These are phyloP conservation scores for Penicillium soppii DNA, from an alignment of 495 filamentous ascomycete species.

Conservation along the genomic window DNA sequence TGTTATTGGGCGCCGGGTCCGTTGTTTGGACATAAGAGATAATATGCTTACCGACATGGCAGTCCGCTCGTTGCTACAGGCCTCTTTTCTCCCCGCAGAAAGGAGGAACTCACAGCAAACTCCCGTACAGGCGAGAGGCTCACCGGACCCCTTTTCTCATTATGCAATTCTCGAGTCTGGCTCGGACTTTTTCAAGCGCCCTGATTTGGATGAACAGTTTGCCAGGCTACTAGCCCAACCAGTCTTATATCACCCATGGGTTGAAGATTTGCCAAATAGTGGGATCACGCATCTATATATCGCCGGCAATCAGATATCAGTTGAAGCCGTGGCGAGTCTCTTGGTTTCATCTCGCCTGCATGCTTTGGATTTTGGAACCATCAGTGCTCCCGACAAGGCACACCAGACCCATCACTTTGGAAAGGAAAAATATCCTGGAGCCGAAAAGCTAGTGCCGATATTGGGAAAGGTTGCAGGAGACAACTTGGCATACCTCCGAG, in stretches of 20 bases:
- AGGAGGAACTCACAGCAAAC: background rate
- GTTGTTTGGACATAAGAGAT: slow-evolving; percentile 59
- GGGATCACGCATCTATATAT: slow-evolving; percentile 63
- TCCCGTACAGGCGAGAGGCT: slow-evolving; percentile 8
- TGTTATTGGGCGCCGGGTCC: slow-evolving; percentile 50
- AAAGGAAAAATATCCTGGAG: slow-evolving; percentile 36
- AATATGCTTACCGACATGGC: slow-evolving; percentile 59
- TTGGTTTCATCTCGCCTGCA: slow-evolving; percentile 50
- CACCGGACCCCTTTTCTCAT: slow-evolving; percentile 14
- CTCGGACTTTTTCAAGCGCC: slow-evolving; percentile 34
- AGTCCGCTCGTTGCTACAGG: slow-evolving; percentile 49
- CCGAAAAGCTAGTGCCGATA: slow-evolving; percentile 54
- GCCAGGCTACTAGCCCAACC: slow-evolving; percentile 49
- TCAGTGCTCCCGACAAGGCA: slow-evolving; percentile 36
- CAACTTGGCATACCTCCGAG: slow-evolving; percentile 52
- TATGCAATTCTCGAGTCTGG: slow-evolving; percentile 1
- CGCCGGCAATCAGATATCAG: slow-evolving; percentile 56
- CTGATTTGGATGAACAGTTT: slow-evolving; percentile 50
- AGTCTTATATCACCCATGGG: slow-evolving; percentile 48
- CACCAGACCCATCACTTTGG: slow-evolving; percentile 13
- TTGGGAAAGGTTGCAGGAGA: slow-evolving; percentile 46
- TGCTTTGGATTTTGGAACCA: slow-evolving; percentile 52
- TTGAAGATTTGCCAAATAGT: slow-evolving; percentile 50
- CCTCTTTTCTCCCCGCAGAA: slow-evolving; percentile 42
- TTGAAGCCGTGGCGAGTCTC: slow-evolving; percentile 56